Evolutionary conservation across 768 basidiomycete genomes (phyloP).

Genomic region (Russula dissimulans): DNA sequence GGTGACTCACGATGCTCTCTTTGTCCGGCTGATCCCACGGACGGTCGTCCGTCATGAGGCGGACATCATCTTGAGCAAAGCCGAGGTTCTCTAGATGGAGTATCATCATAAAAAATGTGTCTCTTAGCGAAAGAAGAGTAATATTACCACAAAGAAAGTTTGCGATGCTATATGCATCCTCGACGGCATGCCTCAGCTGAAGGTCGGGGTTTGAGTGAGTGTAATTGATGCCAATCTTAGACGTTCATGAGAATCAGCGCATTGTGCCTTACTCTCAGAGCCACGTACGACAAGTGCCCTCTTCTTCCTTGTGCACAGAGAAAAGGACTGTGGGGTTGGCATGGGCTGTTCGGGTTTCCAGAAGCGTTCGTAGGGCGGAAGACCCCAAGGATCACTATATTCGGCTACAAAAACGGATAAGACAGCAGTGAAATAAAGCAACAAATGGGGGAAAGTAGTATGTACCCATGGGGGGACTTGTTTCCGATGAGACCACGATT

Average conservation of each 20-base stretch:
- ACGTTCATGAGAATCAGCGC: not conserved
- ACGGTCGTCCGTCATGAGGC: not conserved
- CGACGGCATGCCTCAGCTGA: not conserved
- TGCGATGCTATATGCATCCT: not conserved
- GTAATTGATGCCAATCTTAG: slow-evolving; percentile 5
- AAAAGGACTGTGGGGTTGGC: not conserved
- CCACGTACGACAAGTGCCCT: not conserved
- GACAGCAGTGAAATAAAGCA: too few species aligned
- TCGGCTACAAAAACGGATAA: too few species aligned
- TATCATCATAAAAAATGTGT: too few species aligned
- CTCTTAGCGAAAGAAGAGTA: too few species aligned
- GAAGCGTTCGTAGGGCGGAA: too few species aligned
- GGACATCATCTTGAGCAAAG: not conserved
- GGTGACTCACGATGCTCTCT: not conserved
- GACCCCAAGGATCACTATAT: too few species aligned
- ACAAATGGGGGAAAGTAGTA: too few species aligned
- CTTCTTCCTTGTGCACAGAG: not conserved
- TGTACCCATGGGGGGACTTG: too few species aligned
- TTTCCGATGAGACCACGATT: too few species aligned
- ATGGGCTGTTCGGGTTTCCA: not conserved
- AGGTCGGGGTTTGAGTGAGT: not conserved
- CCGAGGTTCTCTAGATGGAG: not conserved
- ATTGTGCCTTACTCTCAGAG: not conserved
- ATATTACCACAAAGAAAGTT: not conserved
- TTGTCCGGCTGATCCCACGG: not conserved